Percentiles rank a stretch among this genome's conserved stretches.
These are phyloP conservation scores for Microcyclospora pomicola DNA, from an alignment of 2,329 filamentous ascomycete genomes.

Conservation along the genomic window DNA sequence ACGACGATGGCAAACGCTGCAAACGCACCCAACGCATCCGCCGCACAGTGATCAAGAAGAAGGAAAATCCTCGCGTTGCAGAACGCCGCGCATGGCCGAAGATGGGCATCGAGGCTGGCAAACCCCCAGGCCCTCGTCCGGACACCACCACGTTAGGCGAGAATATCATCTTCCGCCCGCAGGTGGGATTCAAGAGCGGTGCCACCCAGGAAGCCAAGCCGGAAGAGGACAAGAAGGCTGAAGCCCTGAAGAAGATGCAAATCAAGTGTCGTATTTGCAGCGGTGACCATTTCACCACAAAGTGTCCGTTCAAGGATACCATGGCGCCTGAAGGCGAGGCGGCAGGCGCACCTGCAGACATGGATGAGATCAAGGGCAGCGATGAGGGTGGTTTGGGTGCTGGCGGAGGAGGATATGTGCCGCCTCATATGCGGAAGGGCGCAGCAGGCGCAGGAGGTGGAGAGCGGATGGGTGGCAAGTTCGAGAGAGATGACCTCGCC, in stretches of 20 bases:
- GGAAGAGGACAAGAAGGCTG: conserved; percentile 55
- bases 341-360: conserved; percentile 31
- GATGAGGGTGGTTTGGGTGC: conserved; percentile 41
- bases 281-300: conserved; percentile 97
- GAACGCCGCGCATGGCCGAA: conserved; percentile 88
- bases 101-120: conserved; percentile 81
- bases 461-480: conserved; percentile 86
- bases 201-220: conserved; percentile 61
- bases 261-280: conserved; percentile 99
- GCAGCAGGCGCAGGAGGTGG: conserved; percentile 45
- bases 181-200: conserved; percentile 84
- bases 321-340: conserved; percentile 65
- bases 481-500: conserved; percentile 89
- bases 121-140: conserved; percentile 63
- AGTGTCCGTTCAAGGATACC: conserved; percentile 99
- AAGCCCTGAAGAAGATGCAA: conserved; percentile 87
- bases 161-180: conserved; percentile 94
- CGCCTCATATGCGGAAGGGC: conserved; percentile 74
- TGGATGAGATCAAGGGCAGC: conserved; percentile 32
- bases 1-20: conserved; percentile 89
- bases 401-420: conserved; percentile 78
- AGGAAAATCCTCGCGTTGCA: conserved; percentile 93
- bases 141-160: conserved; percentile 91
- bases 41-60: conserved; percentile 78
- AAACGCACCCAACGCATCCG: conserved; percentile 95